Conservation (phyloP, 495 filamentous ascomycete species). For the Articulospora tetracladia region DNA sequence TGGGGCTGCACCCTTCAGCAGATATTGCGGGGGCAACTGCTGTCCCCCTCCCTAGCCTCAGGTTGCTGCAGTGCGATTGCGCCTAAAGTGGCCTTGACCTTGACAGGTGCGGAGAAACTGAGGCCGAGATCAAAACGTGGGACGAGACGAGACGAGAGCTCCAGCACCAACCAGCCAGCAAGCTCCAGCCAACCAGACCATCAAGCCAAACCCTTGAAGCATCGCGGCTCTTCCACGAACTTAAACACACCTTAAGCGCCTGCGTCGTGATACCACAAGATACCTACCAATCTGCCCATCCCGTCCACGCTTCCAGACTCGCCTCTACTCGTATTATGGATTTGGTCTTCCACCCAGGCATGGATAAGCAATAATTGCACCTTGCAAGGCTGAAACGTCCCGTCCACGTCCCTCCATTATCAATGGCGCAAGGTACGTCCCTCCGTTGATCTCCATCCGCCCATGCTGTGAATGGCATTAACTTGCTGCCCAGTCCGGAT, state of each 20-base stretch:
- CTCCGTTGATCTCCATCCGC: background rate
- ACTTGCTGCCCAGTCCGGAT: conserved; percentile 65
- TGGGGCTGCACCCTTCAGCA: background rate
- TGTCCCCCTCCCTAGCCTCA: no score
- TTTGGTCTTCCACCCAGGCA: conserved; percentile 1
- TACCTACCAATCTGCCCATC: no score
- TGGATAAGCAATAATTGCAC: conserved; percentile 19
- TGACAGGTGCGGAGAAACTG: background rate
- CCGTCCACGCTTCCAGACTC: no score
- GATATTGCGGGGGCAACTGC: background rate
- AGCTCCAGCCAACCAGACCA: background rate
- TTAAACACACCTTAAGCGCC: background rate
- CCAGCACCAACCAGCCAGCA: background rate
- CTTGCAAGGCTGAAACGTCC: conserved; percentile 23
- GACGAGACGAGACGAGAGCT: no score
- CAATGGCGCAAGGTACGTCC: background rate
- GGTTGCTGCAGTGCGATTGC: no score
- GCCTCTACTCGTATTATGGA: no score
- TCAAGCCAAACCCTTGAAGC: background rate
- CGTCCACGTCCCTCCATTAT: no score
- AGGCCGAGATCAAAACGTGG: no score
- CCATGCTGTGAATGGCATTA: background rate
- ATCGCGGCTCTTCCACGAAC: background rate
- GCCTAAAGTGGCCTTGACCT: no score
- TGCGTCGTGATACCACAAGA: background rate